A percentile compares a stretch with the other conserved stretches of the same genome.
These are phyloP conservation scores for Ustilaginoidea virens DNA, from an alignment of 2,329 filamentous ascomycete species.

Conservation along the genomic window DNA sequence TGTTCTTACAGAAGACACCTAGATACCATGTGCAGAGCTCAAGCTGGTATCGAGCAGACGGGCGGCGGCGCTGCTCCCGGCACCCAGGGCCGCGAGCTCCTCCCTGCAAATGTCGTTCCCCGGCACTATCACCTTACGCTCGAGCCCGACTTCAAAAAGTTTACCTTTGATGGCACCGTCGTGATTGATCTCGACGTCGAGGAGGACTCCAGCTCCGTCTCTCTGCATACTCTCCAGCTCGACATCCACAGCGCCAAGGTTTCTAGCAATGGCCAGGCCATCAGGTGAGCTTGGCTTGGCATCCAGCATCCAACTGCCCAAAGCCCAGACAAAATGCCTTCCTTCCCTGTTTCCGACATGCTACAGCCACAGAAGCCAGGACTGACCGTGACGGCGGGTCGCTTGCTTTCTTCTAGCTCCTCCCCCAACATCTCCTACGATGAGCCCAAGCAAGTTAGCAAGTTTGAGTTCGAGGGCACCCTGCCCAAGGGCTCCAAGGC, in stretches of 20 bases:
- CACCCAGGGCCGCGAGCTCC: conserved; percentile 49
- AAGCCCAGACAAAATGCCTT: no score
- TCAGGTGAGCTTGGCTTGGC: conserved; percentile 26
- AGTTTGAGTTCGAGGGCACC: conserved; percentile 59
- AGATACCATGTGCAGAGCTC: conserved; percentile 47
- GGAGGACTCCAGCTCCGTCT: conserved; percentile 71
- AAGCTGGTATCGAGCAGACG: conserved; percentile 17
- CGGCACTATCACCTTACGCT: conserved; percentile 80
- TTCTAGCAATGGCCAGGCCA: conserved; percentile 29
- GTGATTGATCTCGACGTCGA: conserved; percentile 75
- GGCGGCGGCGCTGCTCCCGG: conserved; percentile 13
- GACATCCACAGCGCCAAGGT: conserved; percentile 53
- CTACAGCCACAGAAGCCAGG: no score
- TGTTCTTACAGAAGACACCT: conserved; percentile 57
- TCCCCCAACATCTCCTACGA: conserved; percentile 48
- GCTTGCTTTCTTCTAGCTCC: conserved; percentile 6
- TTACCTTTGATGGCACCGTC: conserved; percentile 70
- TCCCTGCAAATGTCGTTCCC: conserved; percentile 87
- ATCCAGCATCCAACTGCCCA: no score
- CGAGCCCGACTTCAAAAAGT: conserved; percentile 78
- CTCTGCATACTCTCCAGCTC: conserved; percentile 77
- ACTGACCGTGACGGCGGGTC: no score
- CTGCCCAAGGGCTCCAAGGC: conserved; percentile 64
- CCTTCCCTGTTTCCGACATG: no score
- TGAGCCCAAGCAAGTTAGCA: conserved; percentile 67